Evolutionary conservation across 2,329 filamentous ascomycete genomes (phyloP), one percentile per base, ranked within the genome.

Genomic region (Beauveria bassiana): DNA sequence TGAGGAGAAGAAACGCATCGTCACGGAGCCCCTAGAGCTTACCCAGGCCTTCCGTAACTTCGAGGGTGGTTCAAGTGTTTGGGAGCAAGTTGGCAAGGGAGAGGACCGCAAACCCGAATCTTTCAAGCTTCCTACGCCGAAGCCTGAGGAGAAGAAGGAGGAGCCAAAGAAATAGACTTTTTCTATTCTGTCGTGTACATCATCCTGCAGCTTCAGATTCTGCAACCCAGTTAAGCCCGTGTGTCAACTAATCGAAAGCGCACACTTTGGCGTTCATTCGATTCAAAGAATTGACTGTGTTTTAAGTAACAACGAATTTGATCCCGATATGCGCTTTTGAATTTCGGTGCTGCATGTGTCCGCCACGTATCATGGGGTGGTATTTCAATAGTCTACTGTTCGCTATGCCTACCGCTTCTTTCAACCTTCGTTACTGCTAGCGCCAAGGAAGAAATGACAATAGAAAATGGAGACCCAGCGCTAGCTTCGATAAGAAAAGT

Each of bases 1-100:
- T 68, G 95, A 99, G 79, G 96, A 99, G 84, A 99, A 97, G 90
- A 99, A 99, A 86, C 86, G 95, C 65, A 97, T 99, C 73, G 93
- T 99, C 64, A 93, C 96, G 38, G 96, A 99, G 82, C 95, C 96
- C 46, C 82, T 99, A 55, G 95, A 99, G 81, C 84, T 99, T 77
- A 98, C 95, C 16, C 95, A 99, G 78, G 95, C 96, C 8, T 99
- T 96, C 86, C 87, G 95, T 69, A 98, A 99, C 80, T 99, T 99
- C 72, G 93, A 97, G 78, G 92, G 93, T 64, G 91, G 92, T 61
- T 86, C 86, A 52, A 86, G 87, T 66, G 83, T 83, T 16, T 87
- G 85, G 85, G 85, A 87, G 79, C 85, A 82, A 66, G 76, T 88
- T 65, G 85, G 83, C 63, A 66, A 83, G 65, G 93, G 93, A 69